Conservation (phyloP, 129 eudicot genomes). For the Centaurea solstitialis region DNA sequence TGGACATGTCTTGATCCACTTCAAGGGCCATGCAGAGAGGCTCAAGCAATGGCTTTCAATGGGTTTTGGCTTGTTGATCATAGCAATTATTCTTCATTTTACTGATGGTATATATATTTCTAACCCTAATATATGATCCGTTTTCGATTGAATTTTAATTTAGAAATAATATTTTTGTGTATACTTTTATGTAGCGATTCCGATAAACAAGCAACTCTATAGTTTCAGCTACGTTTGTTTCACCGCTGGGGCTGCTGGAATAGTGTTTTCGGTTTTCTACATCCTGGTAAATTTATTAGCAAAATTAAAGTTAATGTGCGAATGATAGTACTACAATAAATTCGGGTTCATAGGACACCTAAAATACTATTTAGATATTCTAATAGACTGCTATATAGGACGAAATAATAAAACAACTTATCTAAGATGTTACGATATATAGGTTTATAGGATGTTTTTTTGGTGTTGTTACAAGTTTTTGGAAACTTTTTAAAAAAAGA, state of each 20-base stretch:
- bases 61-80: constrained; percentile 56
- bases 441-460: no score
- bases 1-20: constrained; percentile 83
- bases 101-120: constrained; percentile 48
- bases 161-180: not conserved
- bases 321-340: not conserved
- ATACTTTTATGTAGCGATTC: constrained; percentile 56
- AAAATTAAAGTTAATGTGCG: not conserved
- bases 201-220: constrained; percentile 89
- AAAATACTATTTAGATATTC: no score
- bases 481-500: no score
- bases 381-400: not conserved
- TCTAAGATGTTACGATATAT: no score
- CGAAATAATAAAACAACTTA: not conserved
- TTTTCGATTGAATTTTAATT: not conserved
- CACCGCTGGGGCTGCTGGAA: constrained; percentile 91
- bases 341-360: no score
- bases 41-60: constrained; percentile 86
- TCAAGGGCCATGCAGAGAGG: constrained; percentile 87
- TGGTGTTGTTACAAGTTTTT: no score
- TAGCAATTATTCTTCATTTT: constrained; percentile 80
- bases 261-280: constrained; percentile 70
- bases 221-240: constrained; percentile 85
- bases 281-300: constrained; percentile 48
- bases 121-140: not conserved